A percentile compares a stretch with the other conserved stretches of the same genome.
Evolutionary conservation across 1,139 yeast genomes (phyloP).

Genomic region (Starmera stellimalicola): DNA sequence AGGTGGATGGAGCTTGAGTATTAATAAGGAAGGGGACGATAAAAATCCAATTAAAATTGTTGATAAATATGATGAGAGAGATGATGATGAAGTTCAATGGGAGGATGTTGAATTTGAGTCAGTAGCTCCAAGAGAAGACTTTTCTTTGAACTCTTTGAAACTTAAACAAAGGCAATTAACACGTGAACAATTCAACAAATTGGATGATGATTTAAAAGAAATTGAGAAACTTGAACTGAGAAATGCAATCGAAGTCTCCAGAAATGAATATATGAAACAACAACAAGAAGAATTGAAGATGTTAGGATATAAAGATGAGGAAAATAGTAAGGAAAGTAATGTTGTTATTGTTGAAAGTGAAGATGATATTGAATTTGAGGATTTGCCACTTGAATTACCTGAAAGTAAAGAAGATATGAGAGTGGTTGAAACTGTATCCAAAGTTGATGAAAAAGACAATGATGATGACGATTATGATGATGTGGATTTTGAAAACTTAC

Average conservation of each 20-base stretch:
- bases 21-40: constrained; percentile 35
- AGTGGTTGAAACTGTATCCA: no score
- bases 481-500: background rate
- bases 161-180: background rate
- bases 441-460: background rate
- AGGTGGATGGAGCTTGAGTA: constrained; percentile 80
- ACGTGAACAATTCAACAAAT: background rate
- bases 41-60: constrained; percentile 34
- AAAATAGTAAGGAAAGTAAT: constrained; percentile 11
- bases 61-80: constrained; percentile 24
- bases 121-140: constrained; percentile 13
- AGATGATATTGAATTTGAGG: constrained; percentile 5
- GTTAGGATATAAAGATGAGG: constrained; percentile 17
- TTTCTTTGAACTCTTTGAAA: constrained; percentile 9
- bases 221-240: constrained; percentile 30
- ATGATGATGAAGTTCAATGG: constrained; percentile 43
- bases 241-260: constrained; percentile 39
- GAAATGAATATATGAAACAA: constrained; percentile 24
- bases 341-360: constrained; percentile 1
- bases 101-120: constrained; percentile 45
- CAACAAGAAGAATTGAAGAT: no score
- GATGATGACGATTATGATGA: background rate
- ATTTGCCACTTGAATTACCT: background rate
- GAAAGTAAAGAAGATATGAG: background rate
- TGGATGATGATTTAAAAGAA: constrained; percentile 5